Conservation (phyloP, 2,329 filamentous ascomycete species). For the Colletotrichum endophyticum region DNA sequence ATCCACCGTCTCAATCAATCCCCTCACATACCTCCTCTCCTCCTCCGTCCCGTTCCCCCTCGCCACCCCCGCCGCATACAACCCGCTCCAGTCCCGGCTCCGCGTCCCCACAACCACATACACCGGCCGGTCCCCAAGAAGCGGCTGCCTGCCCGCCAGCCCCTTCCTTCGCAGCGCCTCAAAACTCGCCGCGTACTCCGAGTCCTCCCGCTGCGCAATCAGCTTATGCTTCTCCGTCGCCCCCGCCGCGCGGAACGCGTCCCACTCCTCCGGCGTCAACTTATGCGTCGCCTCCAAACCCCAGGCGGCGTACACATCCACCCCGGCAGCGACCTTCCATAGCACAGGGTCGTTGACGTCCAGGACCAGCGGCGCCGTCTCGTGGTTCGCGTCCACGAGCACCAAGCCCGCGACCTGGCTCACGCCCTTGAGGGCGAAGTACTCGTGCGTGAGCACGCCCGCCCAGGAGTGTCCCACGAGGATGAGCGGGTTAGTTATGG, state of each 20-base stretch:
- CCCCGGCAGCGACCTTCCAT: background rate
- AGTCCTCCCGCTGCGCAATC: background rate
- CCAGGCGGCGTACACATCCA: background rate
- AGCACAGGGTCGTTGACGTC: background rate
- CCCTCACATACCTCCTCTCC: background rate
- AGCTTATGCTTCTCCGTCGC: background rate
- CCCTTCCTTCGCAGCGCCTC: background rate
- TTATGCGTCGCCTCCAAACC: background rate
- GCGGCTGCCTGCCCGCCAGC: background rate
- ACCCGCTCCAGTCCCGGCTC: background rate
- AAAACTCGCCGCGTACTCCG: background rate
- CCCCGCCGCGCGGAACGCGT: background rate
- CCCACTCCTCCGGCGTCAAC: conserved; percentile 1
- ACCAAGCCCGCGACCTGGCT: background rate
- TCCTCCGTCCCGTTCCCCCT: conserved; percentile 4
- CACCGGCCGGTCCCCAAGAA: background rate
- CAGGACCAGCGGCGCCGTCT: background rate
- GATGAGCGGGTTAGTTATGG: background rate
- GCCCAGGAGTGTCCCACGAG: conserved; percentile 5
- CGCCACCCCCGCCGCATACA: background rate
- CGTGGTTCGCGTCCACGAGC: conserved; percentile 2
- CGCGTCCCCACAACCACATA: background rate
- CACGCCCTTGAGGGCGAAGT: background rate
- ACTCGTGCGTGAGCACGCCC: conserved; percentile 2
- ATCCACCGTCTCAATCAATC: background rate